Evolutionary conservation across 306 rosid genomes (phyloP).

Genomic region (Trifolium pratense): DNA sequence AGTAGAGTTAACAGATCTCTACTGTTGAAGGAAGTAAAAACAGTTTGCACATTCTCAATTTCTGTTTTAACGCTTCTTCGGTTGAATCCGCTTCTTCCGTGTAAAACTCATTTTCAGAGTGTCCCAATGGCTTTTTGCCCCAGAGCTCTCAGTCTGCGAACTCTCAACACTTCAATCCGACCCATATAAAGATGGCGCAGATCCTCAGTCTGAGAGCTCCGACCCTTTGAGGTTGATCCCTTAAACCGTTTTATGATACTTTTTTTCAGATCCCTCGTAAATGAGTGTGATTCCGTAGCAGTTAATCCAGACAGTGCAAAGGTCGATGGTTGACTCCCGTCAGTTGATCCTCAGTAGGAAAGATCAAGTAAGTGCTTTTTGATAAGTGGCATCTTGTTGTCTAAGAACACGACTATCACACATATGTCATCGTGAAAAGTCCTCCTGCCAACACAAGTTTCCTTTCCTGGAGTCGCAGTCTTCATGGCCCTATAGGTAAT

Average conservation of each 20-base stretch:
- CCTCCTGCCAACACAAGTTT: no score
- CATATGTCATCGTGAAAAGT: neutral
- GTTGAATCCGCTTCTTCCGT: no score
- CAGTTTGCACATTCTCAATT: neutral
- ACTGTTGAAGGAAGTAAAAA: neutral
- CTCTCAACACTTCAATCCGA: no score
- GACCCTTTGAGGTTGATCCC: no score
- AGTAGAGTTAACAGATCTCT: neutral
- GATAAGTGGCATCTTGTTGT: neutral
- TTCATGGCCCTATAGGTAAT: neutral
- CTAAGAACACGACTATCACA: neutral
- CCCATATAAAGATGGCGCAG: no score
- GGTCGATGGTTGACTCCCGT: accelerated
- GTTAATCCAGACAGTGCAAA: neutral
- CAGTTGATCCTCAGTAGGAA: neutral
- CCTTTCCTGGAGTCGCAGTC: neutral
- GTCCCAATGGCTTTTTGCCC: neutral
- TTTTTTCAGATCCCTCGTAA: neutral
- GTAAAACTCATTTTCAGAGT: neutral
- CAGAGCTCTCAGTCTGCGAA: no score
- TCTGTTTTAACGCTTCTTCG: neutral
- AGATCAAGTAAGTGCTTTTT: no score
- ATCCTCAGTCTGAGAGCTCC: no score
- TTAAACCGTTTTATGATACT: neutral
- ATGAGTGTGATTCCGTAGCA: neutral